Evolutionary conservation across 177 flowering plant species (phyloP).

Genomic region (Viscum album): DNA sequence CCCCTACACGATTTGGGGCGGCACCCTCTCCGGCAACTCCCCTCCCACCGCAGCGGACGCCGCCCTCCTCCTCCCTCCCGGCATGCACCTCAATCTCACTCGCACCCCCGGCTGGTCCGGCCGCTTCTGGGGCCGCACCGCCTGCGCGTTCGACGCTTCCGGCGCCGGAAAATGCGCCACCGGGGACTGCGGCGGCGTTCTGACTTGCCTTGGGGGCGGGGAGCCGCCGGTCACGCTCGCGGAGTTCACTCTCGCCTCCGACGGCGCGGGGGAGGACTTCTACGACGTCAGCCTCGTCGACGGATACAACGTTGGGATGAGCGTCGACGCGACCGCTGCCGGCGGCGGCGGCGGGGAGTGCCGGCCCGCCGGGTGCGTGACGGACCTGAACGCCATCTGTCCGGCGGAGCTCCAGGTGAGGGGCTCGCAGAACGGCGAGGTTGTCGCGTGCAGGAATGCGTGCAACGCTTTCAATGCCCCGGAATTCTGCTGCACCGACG

Average conservation of each 20-base stretch:
- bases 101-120: constrained; percentile 48
- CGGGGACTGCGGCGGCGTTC: constrained; percentile 37
- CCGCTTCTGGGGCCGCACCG: constrained; percentile 45
- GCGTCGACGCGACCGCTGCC: constrained; percentile 30
- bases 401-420: constrained; percentile 31
- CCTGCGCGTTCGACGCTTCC: constrained; percentile 33
- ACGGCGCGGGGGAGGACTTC: constrained; percentile 40
- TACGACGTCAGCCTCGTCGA: constrained; percentile 64
- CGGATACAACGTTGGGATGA: constrained; percentile 42
- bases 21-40: constrained; percentile 55
- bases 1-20: constrained; percentile 72
- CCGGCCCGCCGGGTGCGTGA: constrained; percentile 30
- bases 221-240: constrained; percentile 42
- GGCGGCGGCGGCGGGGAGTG: constrained; percentile 49
- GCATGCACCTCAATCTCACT: constrained; percentile 27
- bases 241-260: constrained; percentile 46
- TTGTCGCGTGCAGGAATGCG: constrained; percentile 40
- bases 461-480: constrained; percentile 38
- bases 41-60: constrained; percentile 42
- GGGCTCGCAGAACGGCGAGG: too few species aligned
- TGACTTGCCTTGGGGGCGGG: constrained; percentile 29
- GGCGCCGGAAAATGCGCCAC: constrained; percentile 27
- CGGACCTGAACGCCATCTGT: constrained; percentile 37
- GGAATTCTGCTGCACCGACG: constrained; percentile 45
- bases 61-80: constrained; percentile 55